These are phyloP conservation scores for Paecilomyces formosus DNA, from an alignment of 2,329 filamentous ascomycete species.

Conservation along the genomic window DNA sequence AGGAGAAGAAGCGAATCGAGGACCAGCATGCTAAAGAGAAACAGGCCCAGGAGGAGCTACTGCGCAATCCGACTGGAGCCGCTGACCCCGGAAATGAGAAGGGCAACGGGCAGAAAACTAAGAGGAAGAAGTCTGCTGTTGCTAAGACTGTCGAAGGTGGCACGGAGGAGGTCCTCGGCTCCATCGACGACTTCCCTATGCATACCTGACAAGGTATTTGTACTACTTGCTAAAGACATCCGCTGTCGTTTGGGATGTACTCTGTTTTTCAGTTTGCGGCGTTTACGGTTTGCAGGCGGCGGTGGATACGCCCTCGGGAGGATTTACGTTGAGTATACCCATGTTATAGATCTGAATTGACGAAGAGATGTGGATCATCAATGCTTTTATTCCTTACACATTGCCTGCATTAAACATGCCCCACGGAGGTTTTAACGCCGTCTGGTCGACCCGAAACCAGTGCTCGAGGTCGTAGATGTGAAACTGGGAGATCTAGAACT, in stretches of 20 bases:
- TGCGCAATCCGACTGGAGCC: conserved; percentile 31
- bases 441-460: conserved; percentile 40
- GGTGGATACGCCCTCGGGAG: background rate
- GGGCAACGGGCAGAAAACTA: conserved; percentile 19
- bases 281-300: background rate
- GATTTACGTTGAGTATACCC: background rate
- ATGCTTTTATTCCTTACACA: background rate
- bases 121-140: conserved; percentile 19
- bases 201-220: conserved; percentile 3
- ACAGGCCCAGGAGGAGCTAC: conserved; percentile 34
- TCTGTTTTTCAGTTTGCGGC: background rate
- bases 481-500: conserved; percentile 26
- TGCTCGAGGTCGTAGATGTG: conserved; percentile 27
- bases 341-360: background rate
- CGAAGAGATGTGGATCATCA: background rate
- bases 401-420: no score
- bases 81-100: conserved; percentile 23
- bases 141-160: conserved; percentile 21
- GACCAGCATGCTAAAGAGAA: conserved; percentile 40
- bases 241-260: background rate
- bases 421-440: conserved; percentile 9
- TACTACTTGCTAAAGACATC: background rate
- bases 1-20: conserved; percentile 39
- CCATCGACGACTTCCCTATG: conserved; percentile 28
- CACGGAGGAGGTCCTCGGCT: conserved; percentile 34